Conservation (phyloP, 2,329 filamentous ascomycete genomes). For the Neopestalotiopsis sp. region DNA sequence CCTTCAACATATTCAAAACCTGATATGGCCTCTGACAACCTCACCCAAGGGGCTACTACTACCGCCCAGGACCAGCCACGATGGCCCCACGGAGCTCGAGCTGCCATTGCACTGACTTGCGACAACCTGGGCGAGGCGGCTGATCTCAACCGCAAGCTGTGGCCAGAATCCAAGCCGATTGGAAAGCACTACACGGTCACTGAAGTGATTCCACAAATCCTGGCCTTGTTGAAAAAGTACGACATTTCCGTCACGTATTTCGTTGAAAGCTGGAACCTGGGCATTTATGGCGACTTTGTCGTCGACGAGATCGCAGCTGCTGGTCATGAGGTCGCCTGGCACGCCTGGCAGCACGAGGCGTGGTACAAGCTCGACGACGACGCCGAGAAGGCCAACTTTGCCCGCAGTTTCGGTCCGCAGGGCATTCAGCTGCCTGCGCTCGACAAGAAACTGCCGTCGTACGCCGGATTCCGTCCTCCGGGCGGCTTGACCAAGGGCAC, state of each 20-base stretch:
- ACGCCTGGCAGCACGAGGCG: conserved; percentile 9
- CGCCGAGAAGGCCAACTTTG: neutral
- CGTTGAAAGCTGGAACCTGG: conserved; percentile 1
- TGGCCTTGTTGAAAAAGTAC: neutral
- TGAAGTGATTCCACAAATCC: neutral
- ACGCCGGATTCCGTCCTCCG: neutral
- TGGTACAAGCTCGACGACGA: neutral
- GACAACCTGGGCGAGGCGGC: conserved; percentile 6
- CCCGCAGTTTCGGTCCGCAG: neutral
- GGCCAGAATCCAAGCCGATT: neutral
- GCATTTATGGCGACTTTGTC: neutral
- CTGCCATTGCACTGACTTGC: neutral
- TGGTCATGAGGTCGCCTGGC: conserved; percentile 3
- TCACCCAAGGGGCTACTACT: too few relatives aligned
- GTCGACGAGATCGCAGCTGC: neutral
- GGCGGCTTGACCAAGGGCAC: neutral
- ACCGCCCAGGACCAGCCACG: neutral
- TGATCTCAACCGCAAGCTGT: conserved; percentile 1
- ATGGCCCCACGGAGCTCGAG: conserved; percentile 1
- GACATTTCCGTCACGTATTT: neutral
- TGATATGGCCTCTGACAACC: too few relatives aligned
- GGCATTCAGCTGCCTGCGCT: neutral
- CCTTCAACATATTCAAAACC: too few relatives aligned
- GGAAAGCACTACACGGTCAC: conserved; percentile 1
- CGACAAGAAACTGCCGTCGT: neutral